Percentiles rank a stretch among this genome's conserved stretches.
Conservation (phyloP, 1,284 basidiomycete species). For the Heterobasidion irregulare region DNA sequence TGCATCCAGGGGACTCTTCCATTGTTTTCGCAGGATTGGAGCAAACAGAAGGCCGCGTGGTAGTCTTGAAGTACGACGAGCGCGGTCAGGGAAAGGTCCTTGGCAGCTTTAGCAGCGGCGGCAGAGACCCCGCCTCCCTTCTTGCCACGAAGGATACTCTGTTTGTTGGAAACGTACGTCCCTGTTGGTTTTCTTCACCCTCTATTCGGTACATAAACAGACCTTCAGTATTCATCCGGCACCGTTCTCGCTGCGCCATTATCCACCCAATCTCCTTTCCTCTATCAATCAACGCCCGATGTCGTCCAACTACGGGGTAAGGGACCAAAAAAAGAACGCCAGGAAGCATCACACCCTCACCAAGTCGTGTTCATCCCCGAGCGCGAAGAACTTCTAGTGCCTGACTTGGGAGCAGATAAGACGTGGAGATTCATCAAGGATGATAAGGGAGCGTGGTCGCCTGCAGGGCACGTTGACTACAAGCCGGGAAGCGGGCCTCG, state of each 20-base stretch:
- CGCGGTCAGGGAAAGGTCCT: constrained; percentile 37
- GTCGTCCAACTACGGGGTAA: constrained; percentile 27
- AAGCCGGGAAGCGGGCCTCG: constrained; percentile 57
- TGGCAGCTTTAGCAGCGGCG: constrained; percentile 40
- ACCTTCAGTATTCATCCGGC: constrained; percentile 52
- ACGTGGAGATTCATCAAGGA: constrained; percentile 46
- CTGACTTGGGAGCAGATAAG: constrained; percentile 63
- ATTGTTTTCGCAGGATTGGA: constrained; percentile 49
- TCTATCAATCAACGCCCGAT: constrained; percentile 16
- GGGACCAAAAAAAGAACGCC: constrained; percentile 55
- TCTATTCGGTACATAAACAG: not conserved
- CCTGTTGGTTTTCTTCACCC: not conserved
- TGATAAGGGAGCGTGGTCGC: constrained; percentile 34
- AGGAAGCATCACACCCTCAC: constrained; percentile 62
- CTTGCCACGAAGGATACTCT: constrained; percentile 41
- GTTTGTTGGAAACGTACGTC: constrained; percentile 60
- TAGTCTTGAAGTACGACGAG: constrained; percentile 40
- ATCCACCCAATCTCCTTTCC: constrained; percentile 34
- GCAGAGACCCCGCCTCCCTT: constrained; percentile 53
- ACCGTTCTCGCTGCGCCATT: constrained; percentile 43
- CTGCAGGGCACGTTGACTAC: constrained; percentile 33
- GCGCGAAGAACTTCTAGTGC: constrained; percentile 52
- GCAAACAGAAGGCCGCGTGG: constrained; percentile 47
- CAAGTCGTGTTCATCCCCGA: constrained; percentile 40
- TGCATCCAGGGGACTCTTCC: constrained; percentile 43